Base-by-base conservation (phyloP, 306 rosid genomes). In the Corylus americana region DNA sequence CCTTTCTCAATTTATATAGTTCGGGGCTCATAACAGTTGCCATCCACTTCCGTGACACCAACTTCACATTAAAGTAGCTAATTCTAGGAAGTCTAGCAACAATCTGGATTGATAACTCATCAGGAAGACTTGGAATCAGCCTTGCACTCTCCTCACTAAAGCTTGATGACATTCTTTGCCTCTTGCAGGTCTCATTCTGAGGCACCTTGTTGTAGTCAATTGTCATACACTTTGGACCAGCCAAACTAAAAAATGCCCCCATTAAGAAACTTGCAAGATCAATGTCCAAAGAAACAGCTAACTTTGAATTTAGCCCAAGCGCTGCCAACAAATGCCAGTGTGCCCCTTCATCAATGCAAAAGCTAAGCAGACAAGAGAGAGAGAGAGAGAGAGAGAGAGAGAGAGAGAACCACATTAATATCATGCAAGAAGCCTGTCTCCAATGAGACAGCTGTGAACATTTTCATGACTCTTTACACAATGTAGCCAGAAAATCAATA, bases 31-130 rank as follows among this genome's bases (percentile, higher is more conserved):
- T 84, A 73, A 95, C 78, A 62, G 87, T 86, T 57, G 83, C 79
- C 74, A 89, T 92, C 98, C 98, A 95, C 78, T 85, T 92, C 81
- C 85, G 83, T 0, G 99, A 93, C 48, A 95, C 98, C 87, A 80
- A 67, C 79, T 87, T 90, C 59, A 87, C 62, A 73, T 85, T 83
- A 39, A 81, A 83, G 83, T 95, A 88, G 85, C 73, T 89, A 75
- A 89, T 83, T 78, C 97, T 89, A 57, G 98, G 98, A 82, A 92
- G 81, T 71, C 99, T 91, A 58, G 99, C 99, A 31, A 95, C 85
- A 79, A 95, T 93, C 85, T 91, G 99, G 59, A 93, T 53, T 11
- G 99, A 95, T 47, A 95, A 58, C 90, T 95, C 99, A 81, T 95
- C 98, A 62, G 98, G 98, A 82, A 95, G 94, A 77, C 79, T 80